Base-by-base conservation (phyloP, 768 basidiomycete genomes). In the Lactarius trivialis region DNA sequence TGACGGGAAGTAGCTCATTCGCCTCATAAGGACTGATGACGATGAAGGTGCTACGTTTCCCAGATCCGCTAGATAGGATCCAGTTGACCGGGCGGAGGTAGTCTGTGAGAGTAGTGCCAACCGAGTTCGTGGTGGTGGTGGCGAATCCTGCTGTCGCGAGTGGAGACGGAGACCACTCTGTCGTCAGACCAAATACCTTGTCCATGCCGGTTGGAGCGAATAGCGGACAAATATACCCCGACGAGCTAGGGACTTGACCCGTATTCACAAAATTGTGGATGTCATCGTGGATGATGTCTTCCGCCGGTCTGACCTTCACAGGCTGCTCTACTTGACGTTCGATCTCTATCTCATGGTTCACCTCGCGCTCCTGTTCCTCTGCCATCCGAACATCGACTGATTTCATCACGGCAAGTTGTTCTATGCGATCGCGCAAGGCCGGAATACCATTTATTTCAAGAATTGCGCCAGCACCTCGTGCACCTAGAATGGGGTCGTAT, bases 341-440 rank as follows among this genome's bases (percentile, higher is more conserved):
- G 19, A 19, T 54, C 55, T 64, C 62, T 4, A 60, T 17, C 14
- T 66, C 65, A 32, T 60, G 65, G 24, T 58, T 28, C n/a, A 63
- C 62, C 32, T 66, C 65, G 2, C 57, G 61, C 34, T 64, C 65
- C 14, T 66, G 65, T 21, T 66, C 65, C 50, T 66, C 65, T 15
- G 51, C 53, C 14, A 52, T 30, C 37, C 62, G 54, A 11, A 56
- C 62, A 41, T 64, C 55, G 11, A 34, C 12, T 14, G 48, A 17
- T 17, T 37, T 17, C 5, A 37, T 33, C 12, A 39, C 49, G 6
- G 62, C 54, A 15, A 66, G 61, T 32, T 4, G 26, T 21, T 59
- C 21, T 19, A 66, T 50, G n/a, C 65, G 58, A 19, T 63, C 56
- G 21, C 12, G 15, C 1, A 65, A 7, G 0, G 52, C 48, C 8